A percentile compares a stretch with the other conserved stretches of the same genome.
phyloP scores from a whole-genome alignment of 768 basidiomycete species.

The Phaeolepiota aurea region DNA sequence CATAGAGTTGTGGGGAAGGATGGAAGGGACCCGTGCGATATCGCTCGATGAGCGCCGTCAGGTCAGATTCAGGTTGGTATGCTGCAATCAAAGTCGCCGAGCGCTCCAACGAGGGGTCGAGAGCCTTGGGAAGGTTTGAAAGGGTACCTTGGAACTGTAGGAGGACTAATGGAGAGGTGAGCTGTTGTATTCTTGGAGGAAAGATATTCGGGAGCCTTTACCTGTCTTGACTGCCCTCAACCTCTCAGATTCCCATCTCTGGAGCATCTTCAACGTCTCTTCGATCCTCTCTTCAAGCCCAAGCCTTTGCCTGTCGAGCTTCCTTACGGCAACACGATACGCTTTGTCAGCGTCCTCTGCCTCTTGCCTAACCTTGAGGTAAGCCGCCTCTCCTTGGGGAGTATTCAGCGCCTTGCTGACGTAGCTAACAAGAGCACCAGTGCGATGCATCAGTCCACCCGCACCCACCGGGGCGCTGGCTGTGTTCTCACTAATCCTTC shows the following conservation, averaged over 20 bases:
- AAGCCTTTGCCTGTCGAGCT: conserved; percentile 78
- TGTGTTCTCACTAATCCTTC: conserved; percentile 21
- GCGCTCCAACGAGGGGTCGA: conserved; percentile 58
- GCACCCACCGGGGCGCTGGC: conserved; percentile 16
- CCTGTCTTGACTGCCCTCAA: conserved; percentile 81
- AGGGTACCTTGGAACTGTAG: conserved; percentile 84
- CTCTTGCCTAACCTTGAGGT: conserved; percentile 65
- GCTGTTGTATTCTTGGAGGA: background rate
- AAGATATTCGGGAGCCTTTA: too few relatives aligned
- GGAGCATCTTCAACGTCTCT: conserved; percentile 69
- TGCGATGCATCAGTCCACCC: conserved; percentile 60
- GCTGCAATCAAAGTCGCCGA: conserved; percentile 72
- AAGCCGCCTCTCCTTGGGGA: conserved; percentile 49
- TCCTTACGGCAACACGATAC: conserved; percentile 75
- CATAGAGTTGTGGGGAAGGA: conserved; percentile 79
- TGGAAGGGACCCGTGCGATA: conserved; percentile 92
- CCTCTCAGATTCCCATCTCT: conserved; percentile 81
- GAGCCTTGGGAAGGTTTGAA: conserved; percentile 57
- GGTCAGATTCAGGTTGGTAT: conserved; percentile 83
- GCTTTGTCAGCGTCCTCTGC: conserved; percentile 74
- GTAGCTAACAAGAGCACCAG: conserved; percentile 58
- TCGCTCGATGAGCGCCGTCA: conserved; percentile 82
- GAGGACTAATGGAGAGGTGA: conserved; percentile 39
- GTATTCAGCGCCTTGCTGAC: conserved; percentile 65
- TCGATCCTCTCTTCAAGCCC: conserved; percentile 82